Conservation (phyloP, 805 yeast genomes). For the Middelhovenomyces tepae region DNA sequence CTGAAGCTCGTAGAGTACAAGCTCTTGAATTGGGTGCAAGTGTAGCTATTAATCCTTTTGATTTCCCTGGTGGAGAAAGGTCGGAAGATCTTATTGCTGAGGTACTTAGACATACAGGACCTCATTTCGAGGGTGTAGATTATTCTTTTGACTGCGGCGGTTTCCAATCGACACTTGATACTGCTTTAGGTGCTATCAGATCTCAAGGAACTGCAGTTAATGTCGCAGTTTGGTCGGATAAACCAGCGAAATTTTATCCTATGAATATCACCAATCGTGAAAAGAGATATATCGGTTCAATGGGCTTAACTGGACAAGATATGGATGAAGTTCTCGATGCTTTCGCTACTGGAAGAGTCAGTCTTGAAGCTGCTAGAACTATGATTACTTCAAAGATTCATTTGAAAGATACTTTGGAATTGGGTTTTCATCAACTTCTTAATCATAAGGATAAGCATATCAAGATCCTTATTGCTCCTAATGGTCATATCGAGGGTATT, state of each 20-base stretch:
- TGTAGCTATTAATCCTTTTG: background rate
- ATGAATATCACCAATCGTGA: slow-evolving; percentile 10
- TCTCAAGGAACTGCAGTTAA: slow-evolving; percentile 48
- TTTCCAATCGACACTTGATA: slow-evolving; percentile 36
- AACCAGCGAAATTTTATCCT: slow-evolving; percentile 19
- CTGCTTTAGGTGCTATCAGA: slow-evolving; percentile 31
- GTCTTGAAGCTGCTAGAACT: slow-evolving; percentile 34
- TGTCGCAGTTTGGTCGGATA: slow-evolving; percentile 40
- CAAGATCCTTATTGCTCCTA: slow-evolving; percentile 33
- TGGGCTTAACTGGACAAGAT: slow-evolving; percentile 50
- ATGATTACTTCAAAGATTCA: slow-evolving; percentile 47
- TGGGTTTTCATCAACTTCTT: slow-evolving; percentile 44
- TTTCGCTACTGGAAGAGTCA: slow-evolving; percentile 38
- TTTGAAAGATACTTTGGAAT: slow-evolving; percentile 43
- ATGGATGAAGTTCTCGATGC: slow-evolving; percentile 49
- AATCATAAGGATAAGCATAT: slow-evolving; percentile 47
- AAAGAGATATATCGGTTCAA: slow-evolving; percentile 29
- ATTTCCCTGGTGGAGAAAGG: too few species aligned
- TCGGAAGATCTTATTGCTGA: background rate
- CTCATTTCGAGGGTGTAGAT: slow-evolving; percentile 31
- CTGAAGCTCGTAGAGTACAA: slow-evolving; percentile 38
- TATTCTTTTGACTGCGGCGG: slow-evolving; percentile 35
- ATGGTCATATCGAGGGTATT: too few species aligned
- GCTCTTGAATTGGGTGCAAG: slow-evolving; percentile 24
- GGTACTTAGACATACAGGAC: slow-evolving; percentile 5